Base-by-base conservation (phyloP, 176 grass and related monocot species). In the Phragmites australis region DNA sequence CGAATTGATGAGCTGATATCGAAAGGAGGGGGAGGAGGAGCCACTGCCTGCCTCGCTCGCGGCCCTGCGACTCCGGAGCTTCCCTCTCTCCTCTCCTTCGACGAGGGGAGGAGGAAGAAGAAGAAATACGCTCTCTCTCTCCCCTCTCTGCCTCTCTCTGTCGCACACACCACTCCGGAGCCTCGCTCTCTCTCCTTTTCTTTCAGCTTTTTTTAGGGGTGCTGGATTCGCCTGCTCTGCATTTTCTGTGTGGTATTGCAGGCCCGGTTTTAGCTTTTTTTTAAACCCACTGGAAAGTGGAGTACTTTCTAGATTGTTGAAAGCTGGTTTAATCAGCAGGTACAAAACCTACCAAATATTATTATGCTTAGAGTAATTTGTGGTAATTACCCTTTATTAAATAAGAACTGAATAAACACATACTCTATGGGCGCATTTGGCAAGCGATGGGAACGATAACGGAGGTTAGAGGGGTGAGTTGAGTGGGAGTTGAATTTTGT, bases 1-100 rank as follows among this genome's bases (percentile, higher is more conserved):
- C 50, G 44, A 62, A 69, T 62, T 22, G 52, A 65, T 14, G 76
- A 74, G 61, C 42, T 51, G 61, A 66, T 65, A 66, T 66, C 46
- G 31, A 65, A 51, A 32, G 50, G 41, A 16, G 62, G 25, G 42
- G 30, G 32, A 27, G 51, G 74, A 54, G 37, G 57, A 62, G 68
- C 65, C 45, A 16, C 77, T 53, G 54, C 66, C 54, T 58, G 63
- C 64, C 53, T 68, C 72, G 58, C 80, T 16, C 67, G 34, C 43
- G 43, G 27, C 79, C 78, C 51, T 80, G 75, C 26, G 46, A 65
- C 71, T 42, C 49, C 77, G 88, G 81, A 91, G 78, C 76, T 72
- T 59, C 76, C 80, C 85, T 89, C 88, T 88, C 85, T 22, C 56
- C 70, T 43, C 81, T 83, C 82, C 22, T 21, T 3, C 2, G 37